Evolutionary conservation across 352 stramenopile species (phyloP).

Genomic region (Phytophthora pistaciae): DNA sequence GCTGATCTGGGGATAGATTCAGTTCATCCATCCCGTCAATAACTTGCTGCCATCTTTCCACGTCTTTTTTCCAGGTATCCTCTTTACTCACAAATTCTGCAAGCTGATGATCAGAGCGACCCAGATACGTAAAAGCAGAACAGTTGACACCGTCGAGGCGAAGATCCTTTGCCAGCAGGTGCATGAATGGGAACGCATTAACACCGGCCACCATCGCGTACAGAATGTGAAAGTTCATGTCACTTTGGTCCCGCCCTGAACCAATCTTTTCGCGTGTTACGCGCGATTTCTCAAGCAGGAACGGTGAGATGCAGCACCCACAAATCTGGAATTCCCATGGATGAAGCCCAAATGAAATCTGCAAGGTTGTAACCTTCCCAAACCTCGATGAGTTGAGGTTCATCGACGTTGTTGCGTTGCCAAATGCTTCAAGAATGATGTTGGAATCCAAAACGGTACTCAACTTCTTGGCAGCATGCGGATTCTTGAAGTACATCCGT

Average conservation of each 20-base stretch:
- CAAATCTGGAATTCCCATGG: constrained; percentile 63
- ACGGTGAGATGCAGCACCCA: constrained; percentile 65
- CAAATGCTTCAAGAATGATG: constrained; percentile 82
- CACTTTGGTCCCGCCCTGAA: constrained; percentile 4
- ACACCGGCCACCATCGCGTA: constrained; percentile 74
- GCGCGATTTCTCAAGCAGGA: constrained; percentile 74
- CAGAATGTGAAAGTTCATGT: constrained; percentile 80
- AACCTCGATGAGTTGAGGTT: constrained; percentile 85
- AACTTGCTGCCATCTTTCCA: constrained; percentile 75
- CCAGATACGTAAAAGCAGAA: constrained; percentile 63
- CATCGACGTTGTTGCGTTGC: constrained; percentile 66
- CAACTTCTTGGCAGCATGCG: constrained; percentile 64
- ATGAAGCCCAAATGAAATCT: constrained; percentile 55
- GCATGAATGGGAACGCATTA: constrained; percentile 50
- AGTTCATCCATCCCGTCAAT: constrained; percentile 57
- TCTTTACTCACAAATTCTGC: constrained; percentile 34
- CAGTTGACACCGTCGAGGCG: constrained; percentile 44
- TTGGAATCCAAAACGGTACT: constrained; percentile 75
- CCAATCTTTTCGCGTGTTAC: constrained; percentile 46
- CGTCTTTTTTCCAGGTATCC: constrained; percentile 63
- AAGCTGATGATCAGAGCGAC: constrained; percentile 44
- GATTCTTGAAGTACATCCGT: constrained; percentile 82
- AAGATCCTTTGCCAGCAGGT: constrained; percentile 47
- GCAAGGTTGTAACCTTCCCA: constrained; percentile 67
- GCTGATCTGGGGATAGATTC: constrained; percentile 43